phyloP scores from a whole-genome alignment of 805 yeast species.

The Metschnikowia kunwiensis region DNA sequence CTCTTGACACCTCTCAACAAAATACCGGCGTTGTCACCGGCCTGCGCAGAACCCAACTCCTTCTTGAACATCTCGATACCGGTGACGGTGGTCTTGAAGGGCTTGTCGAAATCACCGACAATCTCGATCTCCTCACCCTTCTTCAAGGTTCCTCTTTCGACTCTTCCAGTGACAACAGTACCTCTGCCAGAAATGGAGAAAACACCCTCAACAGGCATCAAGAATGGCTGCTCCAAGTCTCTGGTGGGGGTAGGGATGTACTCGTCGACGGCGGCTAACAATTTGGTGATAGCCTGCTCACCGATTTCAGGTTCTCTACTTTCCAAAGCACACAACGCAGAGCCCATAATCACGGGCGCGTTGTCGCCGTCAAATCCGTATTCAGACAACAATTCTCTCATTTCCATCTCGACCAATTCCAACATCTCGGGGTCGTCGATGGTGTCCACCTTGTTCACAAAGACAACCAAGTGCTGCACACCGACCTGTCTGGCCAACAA shows the following conservation, averaged over 20 bases:
- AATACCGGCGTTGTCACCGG: constrained; percentile 99
- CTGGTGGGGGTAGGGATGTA: constrained; percentile 95
- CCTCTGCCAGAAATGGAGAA: constrained; percentile 99
- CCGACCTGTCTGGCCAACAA: constrained; percentile 99
- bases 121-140: constrained; percentile 98
- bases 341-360: constrained; percentile 97
- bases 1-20: constrained; percentile 97
- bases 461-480: constrained; percentile 95
- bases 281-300: constrained; percentile 72
- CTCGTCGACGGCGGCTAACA: constrained; percentile 90
- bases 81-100: constrained; percentile 90
- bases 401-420: constrained; percentile 99
- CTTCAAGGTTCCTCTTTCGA: constrained; percentile 95
- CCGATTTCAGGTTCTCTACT: constrained; percentile 89
- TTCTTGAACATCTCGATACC: constrained; percentile 99
- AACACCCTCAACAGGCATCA: constrained; percentile 96
- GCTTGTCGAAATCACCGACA: constrained; percentile 85
- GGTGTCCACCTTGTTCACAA: constrained; percentile 96
- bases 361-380: constrained; percentile 98
- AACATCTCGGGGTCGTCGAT: constrained; percentile 98
- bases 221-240: constrained; percentile 93
- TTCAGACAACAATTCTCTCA: constrained; percentile 89
- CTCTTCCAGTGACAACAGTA: constrained; percentile 98
- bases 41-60: constrained; percentile 95
- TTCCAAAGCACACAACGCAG: constrained; percentile 96